A percentile compares a stretch with the other conserved stretches of the same genome.
These are phyloP conservation scores for Kitagawia praeruptora DNA, from an alignment of 129 eudicot genomes.

Conservation along the genomic window DNA sequence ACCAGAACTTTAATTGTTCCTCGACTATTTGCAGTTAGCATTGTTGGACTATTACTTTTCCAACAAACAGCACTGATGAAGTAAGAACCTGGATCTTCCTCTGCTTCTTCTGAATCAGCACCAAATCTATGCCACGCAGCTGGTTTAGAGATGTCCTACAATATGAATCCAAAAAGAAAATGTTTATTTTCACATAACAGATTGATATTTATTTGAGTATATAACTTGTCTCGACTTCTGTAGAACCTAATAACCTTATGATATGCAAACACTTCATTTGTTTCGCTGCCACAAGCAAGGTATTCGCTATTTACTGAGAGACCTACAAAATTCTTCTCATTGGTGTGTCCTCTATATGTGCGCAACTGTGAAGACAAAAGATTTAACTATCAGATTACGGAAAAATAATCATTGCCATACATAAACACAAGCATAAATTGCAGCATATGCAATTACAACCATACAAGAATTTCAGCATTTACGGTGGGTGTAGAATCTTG, in stretches of 20 bases:
- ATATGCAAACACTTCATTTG: constrained; percentile 78
- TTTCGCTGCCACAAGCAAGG: constrained; percentile 91
- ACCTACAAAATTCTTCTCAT: constrained; percentile 90
- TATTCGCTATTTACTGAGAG: constrained; percentile 64
- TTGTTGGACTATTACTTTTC: constrained; percentile 74
- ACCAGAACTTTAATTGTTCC: constrained; percentile 77
- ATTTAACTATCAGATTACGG: not conserved
- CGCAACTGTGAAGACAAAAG: constrained; percentile 39
- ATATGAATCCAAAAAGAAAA: not conserved
- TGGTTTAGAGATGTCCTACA: constrained; percentile 73
- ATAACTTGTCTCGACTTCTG: not conserved
- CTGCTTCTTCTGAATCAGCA: constrained; percentile 35
- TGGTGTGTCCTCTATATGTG: constrained; percentile 69
- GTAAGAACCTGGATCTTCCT: constrained; percentile 55
- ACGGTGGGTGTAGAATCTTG: not conserved
- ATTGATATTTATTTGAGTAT: not conserved
- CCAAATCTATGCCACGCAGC: constrained; percentile 62
- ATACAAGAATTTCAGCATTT: not conserved
- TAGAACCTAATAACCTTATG: constrained; percentile 50
- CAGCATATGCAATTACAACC: not conserved
- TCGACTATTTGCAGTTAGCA: constrained; percentile 81
- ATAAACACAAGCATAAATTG: not conserved
- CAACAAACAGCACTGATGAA: constrained; percentile 90
- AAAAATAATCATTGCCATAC: not conserved
- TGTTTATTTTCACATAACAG: not conserved